A percentile compares a stretch with the other conserved stretches of the same genome.
These are phyloP conservation scores for Solanum hybrid DNA, from an alignment of 305 asterid genomes.

Conservation along the genomic window DNA sequence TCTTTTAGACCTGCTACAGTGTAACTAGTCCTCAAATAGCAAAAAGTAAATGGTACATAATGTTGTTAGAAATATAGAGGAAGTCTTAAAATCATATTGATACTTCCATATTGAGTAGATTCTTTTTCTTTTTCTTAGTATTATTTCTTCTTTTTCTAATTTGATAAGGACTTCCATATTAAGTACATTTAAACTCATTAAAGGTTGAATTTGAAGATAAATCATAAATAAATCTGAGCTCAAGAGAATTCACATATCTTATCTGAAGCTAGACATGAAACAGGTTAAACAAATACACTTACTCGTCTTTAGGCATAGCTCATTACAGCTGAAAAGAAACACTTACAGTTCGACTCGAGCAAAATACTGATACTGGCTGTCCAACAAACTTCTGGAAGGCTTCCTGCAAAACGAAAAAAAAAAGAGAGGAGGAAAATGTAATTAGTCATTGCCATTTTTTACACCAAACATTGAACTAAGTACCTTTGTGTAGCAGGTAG, in stretches of 20 bases:
- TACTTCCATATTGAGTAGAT: not conserved
- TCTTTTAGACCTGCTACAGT: not conserved
- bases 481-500: not conserved
- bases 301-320: not conserved
- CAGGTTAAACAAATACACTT: not conserved
- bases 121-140: not conserved
- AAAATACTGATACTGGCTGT: slow-evolving; percentile 67
- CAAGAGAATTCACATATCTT: not conserved
- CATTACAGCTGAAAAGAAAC: not conserved
- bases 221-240: not conserved
- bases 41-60: not conserved
- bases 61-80: not conserved
- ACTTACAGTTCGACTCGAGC: slow-evolving; percentile 94
- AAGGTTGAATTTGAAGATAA: not conserved
- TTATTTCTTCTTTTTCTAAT: not conserved
- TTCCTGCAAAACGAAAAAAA: slow-evolving; percentile 26
- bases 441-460: not conserved
- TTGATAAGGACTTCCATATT: not conserved
- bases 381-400: slow-evolving; percentile 75
- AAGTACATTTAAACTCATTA: not conserved
- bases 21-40: not conserved
- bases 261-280: not conserved
- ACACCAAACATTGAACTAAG: not conserved
- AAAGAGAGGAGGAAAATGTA: not conserved
- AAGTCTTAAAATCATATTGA: not conserved